Evolutionary conservation across 2,329 filamentous ascomycete species (phyloP).

Genomic region (Fusarium aywerte): DNA sequence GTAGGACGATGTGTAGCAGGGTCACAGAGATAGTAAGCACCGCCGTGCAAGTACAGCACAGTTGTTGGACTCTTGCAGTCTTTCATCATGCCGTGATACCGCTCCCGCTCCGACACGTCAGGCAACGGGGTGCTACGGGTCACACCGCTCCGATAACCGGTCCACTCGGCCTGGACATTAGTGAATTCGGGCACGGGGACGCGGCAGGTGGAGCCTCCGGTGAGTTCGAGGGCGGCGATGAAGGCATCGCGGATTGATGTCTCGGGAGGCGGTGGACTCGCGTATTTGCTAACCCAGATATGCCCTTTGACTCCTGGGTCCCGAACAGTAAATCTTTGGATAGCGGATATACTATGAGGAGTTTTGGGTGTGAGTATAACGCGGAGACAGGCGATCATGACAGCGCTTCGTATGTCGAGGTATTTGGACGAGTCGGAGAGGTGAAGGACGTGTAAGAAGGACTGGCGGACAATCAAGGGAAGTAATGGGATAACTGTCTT

Average conservation of each 20-base stretch:
- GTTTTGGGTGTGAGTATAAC: slow-evolving; percentile 64
- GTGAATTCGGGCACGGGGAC: slow-evolving; percentile 61
- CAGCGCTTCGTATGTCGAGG: slow-evolving; percentile 79
- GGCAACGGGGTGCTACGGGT: slow-evolving; percentile 62
- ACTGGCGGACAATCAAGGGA: slow-evolving; percentile 70
- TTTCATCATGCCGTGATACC: slow-evolving; percentile 73
- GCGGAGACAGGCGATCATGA: slow-evolving; percentile 78
- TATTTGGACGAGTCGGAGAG: slow-evolving; percentile 77
- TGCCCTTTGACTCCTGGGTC: slow-evolving; percentile 78
- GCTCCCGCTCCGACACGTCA: slow-evolving; percentile 68
- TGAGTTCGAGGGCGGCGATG: slow-evolving; percentile 61
- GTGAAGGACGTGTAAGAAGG: slow-evolving; percentile 71
- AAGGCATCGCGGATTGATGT: slow-evolving; percentile 67
- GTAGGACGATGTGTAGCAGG: slow-evolving; percentile 72
- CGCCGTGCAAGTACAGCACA: slow-evolving; percentile 80
- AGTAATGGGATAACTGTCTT: slow-evolving; percentile 62
- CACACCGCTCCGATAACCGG: slow-evolving; percentile 71
- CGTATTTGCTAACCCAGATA: slow-evolving; percentile 82
- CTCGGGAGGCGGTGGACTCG: slow-evolving; percentile 68
- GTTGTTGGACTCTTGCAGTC: slow-evolving; percentile 73
- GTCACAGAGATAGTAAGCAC: slow-evolving; percentile 78
- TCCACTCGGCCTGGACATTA: slow-evolving; percentile 79
- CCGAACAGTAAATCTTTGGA: slow-evolving; percentile 71
- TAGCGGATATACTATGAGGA: slow-evolving; percentile 64
- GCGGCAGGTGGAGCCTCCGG: slow-evolving; percentile 34